A percentile compares a stretch with the other conserved stretches of the same genome.
These are phyloP conservation scores for Saccharomycopsis phalli DNA, from an alignment of 1,139 yeast genomes.

Conservation along the genomic window DNA sequence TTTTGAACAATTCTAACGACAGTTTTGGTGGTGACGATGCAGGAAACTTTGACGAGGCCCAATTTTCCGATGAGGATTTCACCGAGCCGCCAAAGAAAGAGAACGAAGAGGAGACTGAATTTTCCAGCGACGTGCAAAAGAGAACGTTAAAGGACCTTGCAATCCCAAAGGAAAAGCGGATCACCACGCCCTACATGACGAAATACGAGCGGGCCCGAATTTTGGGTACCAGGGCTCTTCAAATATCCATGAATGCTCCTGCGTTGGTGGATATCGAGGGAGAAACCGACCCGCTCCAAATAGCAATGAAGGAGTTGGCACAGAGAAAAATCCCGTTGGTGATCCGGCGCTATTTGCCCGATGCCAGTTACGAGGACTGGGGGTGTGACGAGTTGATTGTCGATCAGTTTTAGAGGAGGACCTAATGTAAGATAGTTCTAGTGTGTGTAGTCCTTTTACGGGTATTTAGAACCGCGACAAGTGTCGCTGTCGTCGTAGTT, in stretches of 20 bases:
- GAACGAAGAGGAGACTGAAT: conserved; percentile 31
- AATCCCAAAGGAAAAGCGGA: conserved; percentile 77
- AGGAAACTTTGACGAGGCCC: conserved; percentile 77
- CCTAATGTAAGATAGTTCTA: not conserved
- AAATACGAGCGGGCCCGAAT: conserved; percentile 96
- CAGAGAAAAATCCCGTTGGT: conserved; percentile 94
- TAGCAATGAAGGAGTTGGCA: conserved; percentile 92
- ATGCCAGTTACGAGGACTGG: conserved; percentile 97
- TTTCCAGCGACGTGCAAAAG: conserved; percentile 62
- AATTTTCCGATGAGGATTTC: conserved; percentile 57
- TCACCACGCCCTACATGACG: conserved; percentile 98
- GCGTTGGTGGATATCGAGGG: conserved; percentile 97
- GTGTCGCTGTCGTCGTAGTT: not conserved
- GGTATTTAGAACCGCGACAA: not conserved
- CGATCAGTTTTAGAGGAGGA: conserved; percentile 32
- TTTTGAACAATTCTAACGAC: conserved; percentile 45
- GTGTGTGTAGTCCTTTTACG: not conserved
- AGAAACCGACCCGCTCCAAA: conserved; percentile 97
- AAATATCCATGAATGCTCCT: conserved; percentile 96
- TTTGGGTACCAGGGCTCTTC: conserved; percentile 92
- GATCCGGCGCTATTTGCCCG: conserved; percentile 92
- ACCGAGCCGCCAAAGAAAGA: conserved; percentile 38
- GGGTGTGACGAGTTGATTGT: conserved; percentile 95
- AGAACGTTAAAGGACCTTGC: conserved; percentile 76
- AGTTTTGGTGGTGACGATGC: conserved; percentile 49